Evolutionary conservation across 2,329 filamentous ascomycete species (phyloP).

Genomic region (Paecilomyces formosus): DNA sequence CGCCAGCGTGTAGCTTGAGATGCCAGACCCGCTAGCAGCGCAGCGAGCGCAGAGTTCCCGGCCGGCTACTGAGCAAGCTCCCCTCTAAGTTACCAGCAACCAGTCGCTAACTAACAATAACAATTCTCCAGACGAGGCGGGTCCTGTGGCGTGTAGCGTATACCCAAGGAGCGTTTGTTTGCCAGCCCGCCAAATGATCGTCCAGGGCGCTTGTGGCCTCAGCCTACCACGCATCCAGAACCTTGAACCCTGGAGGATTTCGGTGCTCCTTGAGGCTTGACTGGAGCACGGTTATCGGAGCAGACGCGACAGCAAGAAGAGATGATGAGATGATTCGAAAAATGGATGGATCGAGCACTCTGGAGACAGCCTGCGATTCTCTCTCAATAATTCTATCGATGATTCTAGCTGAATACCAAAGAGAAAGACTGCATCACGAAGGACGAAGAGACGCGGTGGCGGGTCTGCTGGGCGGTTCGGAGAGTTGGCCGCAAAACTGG

Average conservation of each 20-base stretch:
- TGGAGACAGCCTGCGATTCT: neutral
- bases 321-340: no score
- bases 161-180: constrained; percentile 1
- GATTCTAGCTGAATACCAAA: neutral
- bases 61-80: neutral
- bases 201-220: constrained; percentile 7
- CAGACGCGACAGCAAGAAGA: no score
- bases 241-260: neutral
- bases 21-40: constrained; percentile 17
- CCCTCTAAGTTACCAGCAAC: neutral
- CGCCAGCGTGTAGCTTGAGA: constrained; percentile 18
- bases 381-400: neutral
- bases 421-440: neutral
- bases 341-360: neutral
- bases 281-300: no score
- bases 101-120: neutral
- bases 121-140: neutral
- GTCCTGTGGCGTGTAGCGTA: constrained; percentile 14
- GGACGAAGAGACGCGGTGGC: neutral
- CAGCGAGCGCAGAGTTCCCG: neutral
- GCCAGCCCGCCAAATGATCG: constrained; percentile 12
- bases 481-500: neutral
- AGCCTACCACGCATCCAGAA: neutral
- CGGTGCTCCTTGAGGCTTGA: no score
- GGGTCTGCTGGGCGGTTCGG: neutral